phyloP scores from a whole-genome alignment of 306 rosid species.

The Fagus crenata region DNA sequence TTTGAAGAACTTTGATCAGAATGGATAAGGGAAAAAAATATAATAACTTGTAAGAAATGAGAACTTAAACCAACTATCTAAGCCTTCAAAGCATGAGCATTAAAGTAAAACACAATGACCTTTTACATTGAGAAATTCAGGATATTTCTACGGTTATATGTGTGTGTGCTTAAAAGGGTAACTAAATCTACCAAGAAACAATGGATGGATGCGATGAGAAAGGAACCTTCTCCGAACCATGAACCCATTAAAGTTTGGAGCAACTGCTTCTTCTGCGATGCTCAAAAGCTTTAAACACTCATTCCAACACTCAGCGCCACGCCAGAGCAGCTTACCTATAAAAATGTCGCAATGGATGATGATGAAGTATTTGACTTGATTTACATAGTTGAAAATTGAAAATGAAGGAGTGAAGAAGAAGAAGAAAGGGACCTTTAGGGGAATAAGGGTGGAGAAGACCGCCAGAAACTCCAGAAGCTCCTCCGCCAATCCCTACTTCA shows the following conservation, averaged over 20 bases:
- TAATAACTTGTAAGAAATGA: not conserved
- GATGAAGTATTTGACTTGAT: no score
- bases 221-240: conserved; percentile 62
- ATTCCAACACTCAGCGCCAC: conserved; percentile 85
- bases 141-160: no score
- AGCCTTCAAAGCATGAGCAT: no score
- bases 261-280: conserved; percentile 62
- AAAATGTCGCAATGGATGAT: not conserved
- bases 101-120: not conserved
- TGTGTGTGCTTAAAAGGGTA: not conserved
- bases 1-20: conserved; percentile 50
- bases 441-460: conserved; percentile 97
- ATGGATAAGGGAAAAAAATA: not conserved
- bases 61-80: not conserved
- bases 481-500: conserved; percentile 88
- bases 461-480: conserved; percentile 88
- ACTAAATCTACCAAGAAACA: not conserved
- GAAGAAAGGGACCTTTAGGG: conserved; percentile 59
- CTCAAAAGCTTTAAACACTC: conserved; percentile 73
- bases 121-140: not conserved
- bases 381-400: not conserved
- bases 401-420: conserved; percentile 9
- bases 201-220: not conserved
- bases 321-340: conserved; percentile 73
- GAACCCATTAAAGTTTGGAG: conserved; percentile 29